These are phyloP conservation scores for Colletotrichum echinochloae DNA, from an alignment of 2,329 filamentous ascomycete genomes.

Conservation along the genomic window DNA sequence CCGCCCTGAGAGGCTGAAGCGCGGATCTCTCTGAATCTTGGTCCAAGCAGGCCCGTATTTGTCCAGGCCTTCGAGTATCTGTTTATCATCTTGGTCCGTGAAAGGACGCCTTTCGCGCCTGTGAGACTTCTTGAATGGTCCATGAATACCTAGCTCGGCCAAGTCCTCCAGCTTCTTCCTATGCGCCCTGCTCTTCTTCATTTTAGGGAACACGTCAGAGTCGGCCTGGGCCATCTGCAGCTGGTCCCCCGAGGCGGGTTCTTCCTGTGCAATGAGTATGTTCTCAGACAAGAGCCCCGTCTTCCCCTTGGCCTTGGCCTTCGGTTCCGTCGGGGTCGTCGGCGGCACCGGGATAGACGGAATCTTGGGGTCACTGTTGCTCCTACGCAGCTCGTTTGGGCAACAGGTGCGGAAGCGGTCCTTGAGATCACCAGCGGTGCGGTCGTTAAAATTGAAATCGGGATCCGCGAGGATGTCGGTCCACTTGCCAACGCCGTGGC, in stretches of 20 bases:
- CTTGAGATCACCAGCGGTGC: constrained; percentile 73
- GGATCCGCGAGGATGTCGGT: constrained; percentile 72
- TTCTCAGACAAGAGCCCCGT: constrained; percentile 66
- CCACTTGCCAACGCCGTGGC: constrained; percentile 75
- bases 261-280: constrained; percentile 63
- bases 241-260: constrained; percentile 46
- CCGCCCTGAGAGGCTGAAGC: constrained; percentile 67
- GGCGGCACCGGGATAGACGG: constrained; percentile 32
- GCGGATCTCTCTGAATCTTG: constrained; percentile 71
- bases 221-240: constrained; percentile 44
- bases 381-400: constrained; percentile 67
- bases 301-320: constrained; percentile 55
- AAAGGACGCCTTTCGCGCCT: constrained; percentile 71
- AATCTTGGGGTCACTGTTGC: constrained; percentile 49
- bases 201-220: constrained; percentile 53
- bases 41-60: constrained; percentile 74
- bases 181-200: constrained; percentile 65
- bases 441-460: constrained; percentile 70
- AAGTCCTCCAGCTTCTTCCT: constrained; percentile 68
- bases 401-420: constrained; percentile 76
- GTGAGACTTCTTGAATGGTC: constrained; percentile 71
- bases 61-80: constrained; percentile 71
- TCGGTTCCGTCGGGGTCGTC: constrained; percentile 44
- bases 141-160: constrained; percentile 68
- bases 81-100: constrained; percentile 71